phyloP scores from a whole-genome alignment of 106 monocot species.

The Dioscorea alata region DNA sequence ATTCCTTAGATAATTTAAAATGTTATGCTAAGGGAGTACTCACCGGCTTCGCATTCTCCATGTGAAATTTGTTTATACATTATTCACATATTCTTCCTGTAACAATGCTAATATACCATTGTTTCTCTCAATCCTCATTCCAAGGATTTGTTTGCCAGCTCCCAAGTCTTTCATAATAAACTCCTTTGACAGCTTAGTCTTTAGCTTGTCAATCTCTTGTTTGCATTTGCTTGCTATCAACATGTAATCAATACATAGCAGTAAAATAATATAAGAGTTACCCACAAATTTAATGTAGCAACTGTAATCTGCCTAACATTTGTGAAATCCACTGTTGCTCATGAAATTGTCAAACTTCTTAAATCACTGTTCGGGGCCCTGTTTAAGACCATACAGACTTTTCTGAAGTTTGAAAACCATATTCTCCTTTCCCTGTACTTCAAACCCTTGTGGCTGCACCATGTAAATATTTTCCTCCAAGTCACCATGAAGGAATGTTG shows the following conservation, averaged over 20 bases:
- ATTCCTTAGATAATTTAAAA: not conserved
- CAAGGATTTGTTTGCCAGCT: not conserved
- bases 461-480: not conserved
- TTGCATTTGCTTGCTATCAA: not conserved
- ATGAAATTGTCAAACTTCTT: slow-evolving; percentile 4
- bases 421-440: not conserved
- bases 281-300: not conserved
- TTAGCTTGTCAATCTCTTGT: not conserved
- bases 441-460: not conserved
- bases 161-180: slow-evolving; percentile 12
- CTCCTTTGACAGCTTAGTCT: not conserved
- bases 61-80: not conserved
- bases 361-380: not conserved
- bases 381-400: slow-evolving; percentile 6
- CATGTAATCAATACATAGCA: slow-evolving; percentile 6
- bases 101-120: not conserved
- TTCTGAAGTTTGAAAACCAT: slow-evolving; percentile 1
- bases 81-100: not conserved
- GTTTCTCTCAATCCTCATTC: not conserved
- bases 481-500: not conserved
- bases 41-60: not conserved
- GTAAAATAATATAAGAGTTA: not conserved
- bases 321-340: not conserved
- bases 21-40: not conserved
- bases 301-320: not conserved